Evolutionary conservation across 495 filamentous ascomycete genomes (phyloP).

Genomic region (Neurospora sublineolata): DNA sequence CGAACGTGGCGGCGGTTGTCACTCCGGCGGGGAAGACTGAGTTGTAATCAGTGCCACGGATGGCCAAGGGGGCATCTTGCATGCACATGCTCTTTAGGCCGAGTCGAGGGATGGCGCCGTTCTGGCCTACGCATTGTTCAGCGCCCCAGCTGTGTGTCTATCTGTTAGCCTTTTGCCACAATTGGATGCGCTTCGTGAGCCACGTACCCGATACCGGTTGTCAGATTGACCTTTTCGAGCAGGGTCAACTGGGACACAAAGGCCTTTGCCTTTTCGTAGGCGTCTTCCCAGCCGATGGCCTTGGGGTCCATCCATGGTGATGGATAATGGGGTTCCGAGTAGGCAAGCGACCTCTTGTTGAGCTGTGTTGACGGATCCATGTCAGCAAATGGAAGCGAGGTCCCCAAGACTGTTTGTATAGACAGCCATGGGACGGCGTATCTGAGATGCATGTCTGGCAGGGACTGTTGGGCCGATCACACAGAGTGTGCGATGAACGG

Average conservation of each 20-base stretch:
- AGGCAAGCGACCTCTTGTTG: slow-evolving; percentile 15
- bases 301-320: slow-evolving; percentile 69
- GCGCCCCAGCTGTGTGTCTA: slow-evolving; percentile 49
- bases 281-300: slow-evolving; percentile 63
- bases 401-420: background rate
- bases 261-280: slow-evolving; percentile 60
- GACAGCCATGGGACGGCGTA: slow-evolving; percentile 11
- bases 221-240: slow-evolving; percentile 85
- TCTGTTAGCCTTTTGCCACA: slow-evolving; percentile 18
- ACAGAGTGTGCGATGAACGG: slow-evolving; percentile 1
- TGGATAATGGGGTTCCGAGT: slow-evolving; percentile 58
- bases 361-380: slow-evolving; percentile 10
- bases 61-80: slow-evolving; percentile 81
- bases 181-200: background rate
- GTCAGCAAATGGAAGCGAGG: slow-evolving; percentile 13
- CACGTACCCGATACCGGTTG: slow-evolving; percentile 68
- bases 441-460: slow-evolving; percentile 14
- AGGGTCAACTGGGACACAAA: slow-evolving; percentile 80
- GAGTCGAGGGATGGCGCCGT: slow-evolving; percentile 60
- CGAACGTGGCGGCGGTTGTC: slow-evolving; percentile 70
- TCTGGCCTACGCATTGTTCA: slow-evolving; percentile 72
- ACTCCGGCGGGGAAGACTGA: slow-evolving; percentile 75
- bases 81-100: slow-evolving; percentile 72
- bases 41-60: slow-evolving; percentile 64
- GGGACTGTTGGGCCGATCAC: slow-evolving; percentile 1